Percentiles rank a stretch among this genome's conserved stretches.
phyloP scores from a whole-genome alignment of 2,329 filamentous ascomycete species.

The Aspergillus melleus region DNA sequence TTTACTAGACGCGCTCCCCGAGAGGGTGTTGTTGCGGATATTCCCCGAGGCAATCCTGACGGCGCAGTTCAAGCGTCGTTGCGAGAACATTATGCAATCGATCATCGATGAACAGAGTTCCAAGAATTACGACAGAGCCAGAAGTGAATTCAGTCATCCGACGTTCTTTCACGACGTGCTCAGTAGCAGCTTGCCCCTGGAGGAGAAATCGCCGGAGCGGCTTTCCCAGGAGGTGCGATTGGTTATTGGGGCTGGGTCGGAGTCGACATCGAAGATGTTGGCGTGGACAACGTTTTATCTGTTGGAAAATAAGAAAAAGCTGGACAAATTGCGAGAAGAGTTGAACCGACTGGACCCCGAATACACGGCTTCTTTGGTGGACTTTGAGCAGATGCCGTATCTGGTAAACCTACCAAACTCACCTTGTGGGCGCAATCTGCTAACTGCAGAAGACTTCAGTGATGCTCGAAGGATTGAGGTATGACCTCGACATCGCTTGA shows the following conservation, averaged over 20 bases:
- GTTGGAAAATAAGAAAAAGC: conserved; percentile 13
- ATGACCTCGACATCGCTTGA: neutral
- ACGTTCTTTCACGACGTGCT: conserved; percentile 35
- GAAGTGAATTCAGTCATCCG: conserved; percentile 10
- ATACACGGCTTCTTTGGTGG: conserved; percentile 15
- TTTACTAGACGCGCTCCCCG: neutral
- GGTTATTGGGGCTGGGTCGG: conserved; percentile 31
- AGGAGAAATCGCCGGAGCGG: conserved; percentile 36
- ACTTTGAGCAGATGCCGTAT: conserved; percentile 32
- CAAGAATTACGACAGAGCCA: conserved; percentile 1
- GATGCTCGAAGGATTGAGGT: conserved; percentile 30
- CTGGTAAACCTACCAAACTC: conserved; percentile 18
- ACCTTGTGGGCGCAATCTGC: neutral
- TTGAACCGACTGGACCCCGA: conserved; percentile 15
- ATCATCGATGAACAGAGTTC: conserved; percentile 20
- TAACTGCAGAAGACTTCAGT: conserved; percentile 21
- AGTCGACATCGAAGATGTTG: conserved; percentile 12
- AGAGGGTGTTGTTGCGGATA: neutral
- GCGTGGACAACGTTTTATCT: conserved; percentile 13
- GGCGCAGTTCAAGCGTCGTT: conserved; percentile 16
- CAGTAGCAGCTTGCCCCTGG: conserved; percentile 24
- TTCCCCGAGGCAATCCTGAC: conserved; percentile 11
- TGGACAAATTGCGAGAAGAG: conserved; percentile 21
- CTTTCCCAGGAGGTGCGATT: conserved; percentile 32
- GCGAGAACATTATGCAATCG: conserved; percentile 6